Base-by-base conservation (phyloP, 2,329 filamentous ascomycete genomes). In the Didymosphaeria variabile region DNA sequence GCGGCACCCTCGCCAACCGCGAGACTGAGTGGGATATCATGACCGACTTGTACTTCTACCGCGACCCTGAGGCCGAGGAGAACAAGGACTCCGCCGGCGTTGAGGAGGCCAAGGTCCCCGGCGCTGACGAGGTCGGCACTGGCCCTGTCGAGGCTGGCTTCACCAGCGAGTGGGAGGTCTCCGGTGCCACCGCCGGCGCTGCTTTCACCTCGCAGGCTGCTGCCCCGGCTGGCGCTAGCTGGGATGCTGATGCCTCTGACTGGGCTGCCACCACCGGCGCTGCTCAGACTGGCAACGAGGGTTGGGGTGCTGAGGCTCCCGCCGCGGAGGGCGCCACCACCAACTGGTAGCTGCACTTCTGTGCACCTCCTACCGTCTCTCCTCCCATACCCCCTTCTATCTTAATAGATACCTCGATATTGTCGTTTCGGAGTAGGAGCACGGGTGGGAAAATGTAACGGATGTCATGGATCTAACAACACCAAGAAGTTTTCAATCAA, bases 31-130 rank as follows among this genome's bases (percentile, higher is more conserved):
- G 95, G 95, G 95, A 99, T 81, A 91, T 97, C 85, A 98, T 99
- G 90, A 93, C 96, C 79, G 95, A 99, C 90, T 86, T 99, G 79
- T 99, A 99, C 93, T 99, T 99, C 91, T 97, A 99, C 92, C 95
- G 96, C 82, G 96, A 99, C 85, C 95, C 96, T 77, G 95, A 99
- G 86, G 93, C 94, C 74, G 95, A 99, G 90, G 95, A 97, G 83
- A 94, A 97, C 89, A 97, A 99, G 87, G 96, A 97, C 79, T 79
- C 84, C 82, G 86, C 90, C 71, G 91, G 85, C 64, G 80, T 92
- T 80, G 91, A 94, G 82, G 94, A 98, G 87, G 78, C 85, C 75
- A 97, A 98, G 91, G 85, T 90, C 67, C 86, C 92, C 70, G 90
- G 88, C 78, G 90, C 87, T 74, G 94, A 97, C 72, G 94, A 97